These are phyloP conservation scores for Penicillium verhagenii DNA, from an alignment of 495 filamentous ascomycete genomes.

Conservation along the genomic window DNA sequence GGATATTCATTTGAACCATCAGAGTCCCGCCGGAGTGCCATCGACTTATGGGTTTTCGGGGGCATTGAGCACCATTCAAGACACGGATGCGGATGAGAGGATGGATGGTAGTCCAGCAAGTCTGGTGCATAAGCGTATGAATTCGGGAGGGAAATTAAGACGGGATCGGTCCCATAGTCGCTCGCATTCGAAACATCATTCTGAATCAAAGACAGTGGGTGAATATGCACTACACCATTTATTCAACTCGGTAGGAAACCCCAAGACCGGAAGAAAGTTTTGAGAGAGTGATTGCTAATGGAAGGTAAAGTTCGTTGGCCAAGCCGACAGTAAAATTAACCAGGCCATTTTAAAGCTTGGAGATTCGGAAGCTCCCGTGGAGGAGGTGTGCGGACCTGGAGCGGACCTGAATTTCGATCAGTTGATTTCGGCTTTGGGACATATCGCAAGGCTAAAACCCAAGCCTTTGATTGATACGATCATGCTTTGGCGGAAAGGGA, in stretches of 20 bases:
- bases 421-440: slow-evolving; percentile 86
- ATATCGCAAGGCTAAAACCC: slow-evolving; percentile 89
- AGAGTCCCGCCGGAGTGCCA: slow-evolving; percentile 21
- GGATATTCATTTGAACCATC: slow-evolving; percentile 29
- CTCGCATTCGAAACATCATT: slow-evolving; percentile 76
- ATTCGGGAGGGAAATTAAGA: slow-evolving; percentile 59
- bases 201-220: slow-evolving; percentile 83
- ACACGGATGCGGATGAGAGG: slow-evolving; percentile 31
- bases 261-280: background rate
- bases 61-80: slow-evolving; percentile 42
- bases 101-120: slow-evolving; percentile 25
- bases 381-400: slow-evolving; percentile 84
- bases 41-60: slow-evolving; percentile 25
- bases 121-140: slow-evolving; percentile 37
- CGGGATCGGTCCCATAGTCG: slow-evolving; percentile 75
- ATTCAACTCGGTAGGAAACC: slow-evolving; percentile 81
- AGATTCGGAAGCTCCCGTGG: slow-evolving; percentile 76
- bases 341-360: slow-evolving; percentile 72
- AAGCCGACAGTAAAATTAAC: slow-evolving; percentile 91
- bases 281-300: background rate
- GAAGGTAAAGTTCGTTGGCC: slow-evolving; percentile 55
- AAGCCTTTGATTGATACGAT: slow-evolving; percentile 95
- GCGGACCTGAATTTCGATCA: slow-evolving; percentile 92
- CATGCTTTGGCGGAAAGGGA: slow-evolving; percentile 95
- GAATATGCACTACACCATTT: slow-evolving; percentile 96